Base-by-base conservation (phyloP, 192 early-diverging fungal genomes). In the Thamnidium elegans region DNA sequence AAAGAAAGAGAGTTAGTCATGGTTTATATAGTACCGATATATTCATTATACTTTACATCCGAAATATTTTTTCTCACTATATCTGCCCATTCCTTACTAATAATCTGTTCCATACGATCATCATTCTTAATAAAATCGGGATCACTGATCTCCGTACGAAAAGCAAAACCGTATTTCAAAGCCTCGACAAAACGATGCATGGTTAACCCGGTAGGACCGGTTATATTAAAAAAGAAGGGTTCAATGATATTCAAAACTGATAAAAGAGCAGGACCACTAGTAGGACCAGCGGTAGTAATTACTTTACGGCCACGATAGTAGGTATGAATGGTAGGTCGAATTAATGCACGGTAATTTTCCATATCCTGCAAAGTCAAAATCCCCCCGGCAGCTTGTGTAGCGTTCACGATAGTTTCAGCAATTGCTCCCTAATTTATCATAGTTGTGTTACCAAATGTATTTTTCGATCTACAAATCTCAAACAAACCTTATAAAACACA, bases 181-280 rank as follows among this genome's bases (percentile, higher is more conserved):
- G 92, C 84, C 68, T 98, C 96, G 1, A 94, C 81, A 20, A 94
- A 76, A 55, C 92, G 86, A 72, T 98, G 94, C 14, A 87, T 75
- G 59, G 87, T 93, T 15, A 90, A 32, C 8, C 82, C 78, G 1
- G 83, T 81, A 15, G 78, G 72, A 3, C 86, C 86, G 19, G 84
- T 77, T n/a, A 66, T 34, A 0, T 71, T 74, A 13, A 95, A 78
- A 47, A 89, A 80, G 72, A 83, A 96, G 50, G 90, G 83, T 73
- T 98, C 96, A 54, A 95, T 68, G 30, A 94, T 83, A 58, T 96
- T 96, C 45, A 98, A 81, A 64, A 94, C 79, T 67, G 88, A 86
- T 39, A 95, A 73, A 34, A 96, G 70, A 14, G 94, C 79, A 6
- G 91, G 87, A 0, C 96, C 96, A 64, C 90, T 90, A 11, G 92